phyloP scores from a whole-genome alignment of 768 basidiomycete genomes.

The Ramaria sp. region DNA sequence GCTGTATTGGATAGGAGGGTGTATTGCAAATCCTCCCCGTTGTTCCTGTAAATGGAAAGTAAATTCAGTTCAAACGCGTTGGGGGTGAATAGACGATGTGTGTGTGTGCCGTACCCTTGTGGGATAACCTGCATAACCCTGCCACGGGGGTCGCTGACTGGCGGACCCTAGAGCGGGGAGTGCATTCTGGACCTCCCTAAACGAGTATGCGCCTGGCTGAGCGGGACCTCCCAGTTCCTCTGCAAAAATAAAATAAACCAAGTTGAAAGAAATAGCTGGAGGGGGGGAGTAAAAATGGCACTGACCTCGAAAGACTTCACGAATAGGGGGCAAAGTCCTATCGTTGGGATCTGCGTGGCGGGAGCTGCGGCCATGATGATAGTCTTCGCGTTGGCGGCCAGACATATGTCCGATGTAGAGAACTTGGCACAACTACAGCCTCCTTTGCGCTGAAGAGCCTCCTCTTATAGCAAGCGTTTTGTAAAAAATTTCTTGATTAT shows the following conservation, averaged over 20 bases:
- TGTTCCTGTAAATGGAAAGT: not conserved
- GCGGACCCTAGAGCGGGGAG: not conserved
- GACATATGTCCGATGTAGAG: too few relatives aligned
- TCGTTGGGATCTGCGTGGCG: not conserved
- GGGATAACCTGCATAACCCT: not conserved
- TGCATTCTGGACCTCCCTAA: not conserved
- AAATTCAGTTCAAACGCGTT: not conserved
- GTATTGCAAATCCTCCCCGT: not conserved
- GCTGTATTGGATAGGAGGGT: not conserved
- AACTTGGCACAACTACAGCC: not conserved
- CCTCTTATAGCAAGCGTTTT: too few relatives aligned
- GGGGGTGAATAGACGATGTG: too few relatives aligned
- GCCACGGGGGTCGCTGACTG: not conserved
- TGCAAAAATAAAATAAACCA: too few relatives aligned
- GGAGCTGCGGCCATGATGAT: not conserved
- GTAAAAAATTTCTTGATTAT: not conserved
- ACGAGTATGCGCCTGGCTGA: not conserved
- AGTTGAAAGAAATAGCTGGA: not conserved
- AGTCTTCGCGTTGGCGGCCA: not conserved
- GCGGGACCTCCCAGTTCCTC: not conserved
- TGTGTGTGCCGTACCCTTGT: not conserved
- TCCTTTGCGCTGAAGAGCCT: not conserved
- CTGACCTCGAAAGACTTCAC: constrained; percentile 5
- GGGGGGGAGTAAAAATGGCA: not conserved
- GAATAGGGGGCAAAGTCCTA: constrained; percentile 2